phyloP scores from a whole-genome alignment of 2,329 filamentous ascomycete species.

The Cladobotryum protrusum region DNA sequence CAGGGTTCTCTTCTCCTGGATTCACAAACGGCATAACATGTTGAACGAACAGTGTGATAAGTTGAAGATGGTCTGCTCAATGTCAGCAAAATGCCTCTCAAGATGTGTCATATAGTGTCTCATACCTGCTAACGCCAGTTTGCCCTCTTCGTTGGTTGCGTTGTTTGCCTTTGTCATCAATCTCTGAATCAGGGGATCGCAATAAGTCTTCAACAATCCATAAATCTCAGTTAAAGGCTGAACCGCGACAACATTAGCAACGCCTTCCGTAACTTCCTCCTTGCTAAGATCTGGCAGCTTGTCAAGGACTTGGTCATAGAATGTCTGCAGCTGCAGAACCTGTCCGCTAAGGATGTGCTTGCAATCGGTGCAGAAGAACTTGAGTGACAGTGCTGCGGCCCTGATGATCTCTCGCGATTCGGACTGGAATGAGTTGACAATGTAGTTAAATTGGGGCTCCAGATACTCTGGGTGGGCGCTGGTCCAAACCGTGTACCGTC shows the following conservation, averaged over 20 bases:
- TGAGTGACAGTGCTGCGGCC: conserved; percentile 88
- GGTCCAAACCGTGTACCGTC: conserved; percentile 97
- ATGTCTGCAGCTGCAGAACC: conserved; percentile 79
- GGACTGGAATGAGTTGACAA: conserved; percentile 86
- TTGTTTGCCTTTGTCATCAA: conserved; percentile 82
- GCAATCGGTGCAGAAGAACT: conserved; percentile 96
- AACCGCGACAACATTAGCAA: conserved; percentile 83
- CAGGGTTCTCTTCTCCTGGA: conserved; percentile 71
- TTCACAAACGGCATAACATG: conserved; percentile 67
- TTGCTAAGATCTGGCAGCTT: conserved; percentile 80
- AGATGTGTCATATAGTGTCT: neutral
- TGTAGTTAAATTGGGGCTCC: conserved; percentile 89
- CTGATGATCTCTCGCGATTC: conserved; percentile 85
- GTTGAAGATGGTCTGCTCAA: conserved; percentile 72
- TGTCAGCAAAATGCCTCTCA: conserved; percentile 14
- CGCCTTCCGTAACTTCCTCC: conserved; percentile 93
- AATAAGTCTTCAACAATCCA: conserved; percentile 82
- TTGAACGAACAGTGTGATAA: conserved; percentile 88
- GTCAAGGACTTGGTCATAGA: conserved; percentile 86
- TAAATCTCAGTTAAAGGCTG: conserved; percentile 78
- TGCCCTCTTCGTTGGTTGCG: conserved; percentile 74
- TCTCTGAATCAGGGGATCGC: conserved; percentile 79
- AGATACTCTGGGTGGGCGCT: conserved; percentile 87
- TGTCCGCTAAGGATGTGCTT: conserved; percentile 77
- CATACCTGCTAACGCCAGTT: conserved; percentile 77